Base-by-base conservation (phyloP, 257 asterid species). In the Ajuga chamaepitys region DNA sequence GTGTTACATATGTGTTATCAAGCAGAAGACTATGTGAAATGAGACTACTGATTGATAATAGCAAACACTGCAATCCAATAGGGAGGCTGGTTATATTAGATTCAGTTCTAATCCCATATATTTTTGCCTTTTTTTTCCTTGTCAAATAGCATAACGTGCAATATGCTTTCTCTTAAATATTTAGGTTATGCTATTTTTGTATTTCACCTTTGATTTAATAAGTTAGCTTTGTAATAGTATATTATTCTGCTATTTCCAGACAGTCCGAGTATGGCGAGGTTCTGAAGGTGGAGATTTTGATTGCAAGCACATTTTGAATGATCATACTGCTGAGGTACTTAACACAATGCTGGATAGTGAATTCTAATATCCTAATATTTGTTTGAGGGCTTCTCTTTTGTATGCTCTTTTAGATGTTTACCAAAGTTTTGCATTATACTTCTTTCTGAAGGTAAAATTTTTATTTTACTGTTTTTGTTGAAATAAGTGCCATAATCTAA, bases 201-300 rank as follows among this genome's bases (percentile, higher is more conserved):
- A 26, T 44, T 4, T 41, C 13, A 16, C 64, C 56, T 18, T 17
- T 13, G 5, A 35, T 12, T 28, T 41, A n/a, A 41, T 32, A 22
- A 44, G 51, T 38, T 40, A 58, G 56, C 16, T 56, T 48, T 41
- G 8, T 53, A 47, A 67, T 51, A 50, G 24, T 53, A 61, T 66
- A 18, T 37, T 51, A 9, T 64, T 70, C 20, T 73, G 16, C 50
- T 59, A 35, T 67, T 59, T 84, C 77, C 94, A 94, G 99, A 90
- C 99, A 22, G 99, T 94, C 62, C 98, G 99, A 25, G 74, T 94
- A 62, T 94, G 99, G 99, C 84, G 62, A 78, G 94, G 80, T 53
- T 81, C 94, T 47, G 93, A 90, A 70, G 75, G 82, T 70, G 95
- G 93, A 65, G 78, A 74, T 66, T 85, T 86, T 75, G 86, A 80